phyloP scores from a whole-genome alignment of 2,329 filamentous ascomycete genomes.

The Botrytis galanthina region DNA sequence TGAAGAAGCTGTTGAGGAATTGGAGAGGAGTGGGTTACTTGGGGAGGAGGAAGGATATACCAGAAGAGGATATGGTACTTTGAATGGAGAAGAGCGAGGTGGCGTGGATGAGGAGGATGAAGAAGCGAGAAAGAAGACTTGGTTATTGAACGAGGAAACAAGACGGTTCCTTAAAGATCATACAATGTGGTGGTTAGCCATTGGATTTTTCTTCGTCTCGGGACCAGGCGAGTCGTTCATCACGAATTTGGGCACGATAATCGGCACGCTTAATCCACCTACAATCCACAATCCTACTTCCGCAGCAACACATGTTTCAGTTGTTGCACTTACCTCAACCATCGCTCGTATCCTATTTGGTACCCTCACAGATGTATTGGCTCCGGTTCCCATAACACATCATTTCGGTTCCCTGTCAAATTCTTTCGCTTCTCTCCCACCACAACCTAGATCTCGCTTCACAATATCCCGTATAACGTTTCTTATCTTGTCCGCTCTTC shows the following conservation, averaged over 20 bases:
- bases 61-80: slow-evolving; percentile 61
- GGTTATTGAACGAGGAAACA: slow-evolving; percentile 89
- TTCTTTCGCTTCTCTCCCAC: slow-evolving; percentile 40
- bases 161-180: slow-evolving; percentile 77
- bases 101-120: slow-evolving; percentile 47
- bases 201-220: slow-evolving; percentile 81
- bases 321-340: slow-evolving; percentile 87
- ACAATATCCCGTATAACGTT: slow-evolving; percentile 76
- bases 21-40: slow-evolving; percentile 84
- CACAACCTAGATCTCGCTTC: slow-evolving; percentile 43
- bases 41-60: slow-evolving; percentile 72
- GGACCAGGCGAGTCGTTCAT: slow-evolving; percentile 91
- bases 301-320: slow-evolving; percentile 85
- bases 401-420: slow-evolving; percentile 33
- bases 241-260: slow-evolving; percentile 93
- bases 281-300: slow-evolving; percentile 51
- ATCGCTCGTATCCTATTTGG: slow-evolving; percentile 87
- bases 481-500: slow-evolving; percentile 69
- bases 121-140: slow-evolving; percentile 72
- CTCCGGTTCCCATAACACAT: slow-evolving; percentile 52
- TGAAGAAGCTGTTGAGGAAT: slow-evolving; percentile 82
- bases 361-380: slow-evolving; percentile 82
- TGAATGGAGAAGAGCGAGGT: slow-evolving; percentile 38
- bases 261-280: slow-evolving; percentile 75
- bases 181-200: slow-evolving; percentile 94